Base-by-base conservation (phyloP, 805 yeast species). In the Candida parachauliodes region DNA sequence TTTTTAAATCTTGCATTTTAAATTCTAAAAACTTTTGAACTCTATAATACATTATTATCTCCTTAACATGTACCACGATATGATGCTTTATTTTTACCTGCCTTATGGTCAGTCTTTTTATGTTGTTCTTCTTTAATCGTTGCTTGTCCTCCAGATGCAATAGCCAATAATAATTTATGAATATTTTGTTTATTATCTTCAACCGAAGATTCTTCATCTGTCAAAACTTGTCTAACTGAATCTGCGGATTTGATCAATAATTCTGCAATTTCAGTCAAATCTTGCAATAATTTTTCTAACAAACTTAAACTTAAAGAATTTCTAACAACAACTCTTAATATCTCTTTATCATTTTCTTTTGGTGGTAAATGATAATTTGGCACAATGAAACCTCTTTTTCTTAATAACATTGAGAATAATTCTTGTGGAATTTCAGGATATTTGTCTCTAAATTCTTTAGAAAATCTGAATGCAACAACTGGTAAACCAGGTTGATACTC, bases 321-420 rank as follows among this genome's bases (percentile, higher is more conserved):
- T 51, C 94, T 76, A 37, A 86, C 88, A 10, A 88, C 96, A 18
- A 89, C 86, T 53, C 97, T 76, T 45, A 88, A 69, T 41, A 88
- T 83, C 61, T 89, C 95, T 42, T 60, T 68, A 9, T 63, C 63
- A 32, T 59, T 57, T 39, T 73, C 68, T 38, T 69, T 72, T 31
- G 81, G 79, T 20, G 96, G 95, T 49, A 88, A 71, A 43, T 83
- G 86, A 62, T 88, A 88, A 68, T 88, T 88, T 47, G 96, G 95
- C 46, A 88, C 72, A 57, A 89, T 89, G 77, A 84, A 88, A 10
- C 95, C 94, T 50, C 79, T 78, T 56, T 74, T 77, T 57, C 96
- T 76, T 51, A 88, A 66, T 57, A 88, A 55, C 10, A 80, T 68
- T 0, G 95, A 81, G 19, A 88, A 59, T 41, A 85, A 70, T 12